These are phyloP conservation scores for Aspergillus chevalieri DNA, from an alignment of 2,329 filamentous ascomycete species.

Conservation along the genomic window DNA sequence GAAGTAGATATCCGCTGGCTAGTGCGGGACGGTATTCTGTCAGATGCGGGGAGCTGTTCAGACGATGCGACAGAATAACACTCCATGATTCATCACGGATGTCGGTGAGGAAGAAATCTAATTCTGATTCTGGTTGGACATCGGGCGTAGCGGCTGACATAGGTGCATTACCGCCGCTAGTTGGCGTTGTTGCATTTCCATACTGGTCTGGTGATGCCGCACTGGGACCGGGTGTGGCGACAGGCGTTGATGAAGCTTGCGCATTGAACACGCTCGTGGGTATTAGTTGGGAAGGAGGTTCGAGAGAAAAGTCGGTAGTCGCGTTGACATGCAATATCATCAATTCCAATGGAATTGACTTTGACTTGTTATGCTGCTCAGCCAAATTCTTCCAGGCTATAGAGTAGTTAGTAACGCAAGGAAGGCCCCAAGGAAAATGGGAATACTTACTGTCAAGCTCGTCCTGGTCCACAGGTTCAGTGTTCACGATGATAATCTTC, in stretches of 20 bases:
- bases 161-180: slow-evolving; percentile 22
- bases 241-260: slow-evolving; percentile 31
- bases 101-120: slow-evolving; percentile 53
- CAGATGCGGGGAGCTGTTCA: slow-evolving; percentile 36
- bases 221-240: slow-evolving; percentile 33
- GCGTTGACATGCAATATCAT: slow-evolving; percentile 30
- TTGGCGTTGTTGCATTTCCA: slow-evolving; percentile 35
- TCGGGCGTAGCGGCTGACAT: slow-evolving; percentile 35
- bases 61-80: slow-evolving; percentile 48
- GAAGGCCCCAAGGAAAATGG: neutral
- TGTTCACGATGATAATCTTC: slow-evolving; percentile 51
- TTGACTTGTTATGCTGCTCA: slow-evolving; percentile 34
- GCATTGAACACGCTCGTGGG: slow-evolving; percentile 28
- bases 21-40: slow-evolving; percentile 39
- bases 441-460: slow-evolving; percentile 43
- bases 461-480: slow-evolving; percentile 46
- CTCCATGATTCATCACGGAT: slow-evolving; percentile 56
- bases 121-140: slow-evolving; percentile 40
- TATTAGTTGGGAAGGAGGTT: slow-evolving; percentile 26
- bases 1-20: slow-evolving; percentile 43
- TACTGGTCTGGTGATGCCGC: slow-evolving; percentile 39
- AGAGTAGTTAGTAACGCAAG: slow-evolving; percentile 13
- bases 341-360: slow-evolving; percentile 29
- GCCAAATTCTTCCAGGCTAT: slow-evolving; percentile 33
- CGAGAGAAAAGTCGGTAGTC: slow-evolving; percentile 30